phyloP scores from a whole-genome alignment of 345 rosid species.

The Eucalyptus grandis region DNA sequence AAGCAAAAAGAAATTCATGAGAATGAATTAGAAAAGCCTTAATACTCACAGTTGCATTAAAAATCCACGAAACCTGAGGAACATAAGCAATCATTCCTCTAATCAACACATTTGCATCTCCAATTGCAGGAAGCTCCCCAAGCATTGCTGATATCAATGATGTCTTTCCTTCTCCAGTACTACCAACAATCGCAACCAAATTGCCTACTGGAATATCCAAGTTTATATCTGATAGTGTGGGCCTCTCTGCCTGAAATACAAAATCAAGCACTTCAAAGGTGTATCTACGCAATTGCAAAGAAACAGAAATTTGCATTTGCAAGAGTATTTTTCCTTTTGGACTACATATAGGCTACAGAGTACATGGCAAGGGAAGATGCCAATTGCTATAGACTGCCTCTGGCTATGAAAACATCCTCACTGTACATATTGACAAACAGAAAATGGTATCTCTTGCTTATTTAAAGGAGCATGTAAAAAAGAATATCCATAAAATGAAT shows the following conservation, averaged over 20 bases:
- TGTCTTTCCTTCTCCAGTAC: conserved; percentile 99
- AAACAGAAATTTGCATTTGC: neutral
- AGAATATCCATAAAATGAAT: neutral
- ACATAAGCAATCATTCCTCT: conserved; percentile 96
- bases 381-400: neutral
- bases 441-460: neutral
- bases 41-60: conserved; percentile 84
- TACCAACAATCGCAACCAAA: conserved; percentile 93
- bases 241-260: conserved; percentile 66
- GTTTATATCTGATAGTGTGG: conserved; percentile 79
- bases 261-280: neutral
- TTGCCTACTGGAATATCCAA: conserved; percentile 81
- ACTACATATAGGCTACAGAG: neutral
- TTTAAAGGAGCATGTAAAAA: neutral
- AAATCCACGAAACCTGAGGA: conserved; percentile 99
- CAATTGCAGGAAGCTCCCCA: conserved; percentile 85
- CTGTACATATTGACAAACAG: neutral
- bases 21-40: neutral
- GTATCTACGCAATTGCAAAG: neutral
- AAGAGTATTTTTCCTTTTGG: neutral
- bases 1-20: neutral
- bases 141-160: conserved; percentile 96
- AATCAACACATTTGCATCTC: conserved; percentile 49
- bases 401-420: neutral
- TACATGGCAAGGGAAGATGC: neutral